Base-by-base conservation (phyloP, 305 asterid species). In the Fraxinus nigra region DNA sequence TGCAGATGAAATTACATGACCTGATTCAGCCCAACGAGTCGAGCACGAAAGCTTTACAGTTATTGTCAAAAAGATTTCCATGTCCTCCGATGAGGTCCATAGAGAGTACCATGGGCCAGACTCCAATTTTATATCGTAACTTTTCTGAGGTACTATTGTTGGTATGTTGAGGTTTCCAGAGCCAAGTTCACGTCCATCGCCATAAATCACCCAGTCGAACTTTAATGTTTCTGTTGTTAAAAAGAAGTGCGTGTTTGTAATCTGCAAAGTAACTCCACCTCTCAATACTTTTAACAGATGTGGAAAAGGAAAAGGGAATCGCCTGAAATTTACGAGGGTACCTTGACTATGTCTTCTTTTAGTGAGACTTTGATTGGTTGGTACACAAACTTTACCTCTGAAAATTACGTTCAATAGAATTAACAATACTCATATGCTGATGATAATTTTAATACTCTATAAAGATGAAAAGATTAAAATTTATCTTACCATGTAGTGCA, bases 331-430 rank as follows among this genome's bases (percentile, higher is more conserved):
- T 54, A 72, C 54, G 82, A 80, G 56, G 80, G 72, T 86, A 96
- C 98, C 99, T 92, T 91, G 80, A 96, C 48, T 78, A 82, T 80
- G 61, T 92, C 99, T 78, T 96, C 94, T 26, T 78, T 82, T 33
- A 91, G 85, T 81, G 90, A 87, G 70, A 96, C 86, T 89, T 96
- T 96, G 95, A 96, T 90, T 73, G 98, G 98, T 87, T 92, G 98
- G 91, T 96, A 92, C 7, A 92, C 92, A 86, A 88, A 93, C 87
- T 96, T 96, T 34, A 96, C 98, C 92, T 96, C 99, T 96, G 93
- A 84, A 79, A 88, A 79, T 80, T 35, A 75, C 77, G 37, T 77
- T 51, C 69, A 69, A 54, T 18, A 79, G 77, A 78, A 46, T 0
- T 20, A 80, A 75, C 40, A 72, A 76, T 3, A 37, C 28, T 78